These are phyloP conservation scores for Vinca major DNA, from an alignment of 305 asterid genomes.

Conservation along the genomic window DNA sequence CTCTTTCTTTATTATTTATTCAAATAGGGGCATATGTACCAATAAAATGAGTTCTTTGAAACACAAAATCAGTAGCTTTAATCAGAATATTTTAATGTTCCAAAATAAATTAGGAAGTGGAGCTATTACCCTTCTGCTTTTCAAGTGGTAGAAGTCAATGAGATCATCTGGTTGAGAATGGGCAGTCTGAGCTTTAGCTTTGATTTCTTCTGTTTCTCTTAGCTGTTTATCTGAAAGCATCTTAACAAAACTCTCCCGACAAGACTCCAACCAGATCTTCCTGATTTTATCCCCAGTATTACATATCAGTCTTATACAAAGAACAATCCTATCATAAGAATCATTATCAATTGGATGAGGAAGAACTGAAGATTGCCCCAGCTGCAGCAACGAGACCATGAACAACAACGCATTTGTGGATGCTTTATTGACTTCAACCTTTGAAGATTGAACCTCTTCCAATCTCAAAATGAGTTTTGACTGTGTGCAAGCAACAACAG, in stretches of 20 bases:
- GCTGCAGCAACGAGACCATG: conserved; percentile 76
- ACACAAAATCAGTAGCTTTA: background rate
- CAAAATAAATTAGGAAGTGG: conserved; percentile 1
- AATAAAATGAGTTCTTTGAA: background rate
- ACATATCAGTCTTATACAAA: conserved; percentile 65
- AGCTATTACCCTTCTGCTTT: conserved; percentile 68
- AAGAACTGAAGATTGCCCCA: conserved; percentile 76
- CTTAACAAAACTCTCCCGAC: conserved; percentile 82
- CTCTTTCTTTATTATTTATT: background rate
- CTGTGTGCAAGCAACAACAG: conserved; percentile 72
- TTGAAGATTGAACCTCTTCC: conserved; percentile 80
- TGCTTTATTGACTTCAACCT: conserved; percentile 68
- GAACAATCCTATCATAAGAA: conserved; percentile 72
- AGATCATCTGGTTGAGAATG: conserved; percentile 92
- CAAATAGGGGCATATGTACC: background rate
- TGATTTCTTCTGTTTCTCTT: conserved; percentile 82
- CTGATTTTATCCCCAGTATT: conserved; percentile 54
- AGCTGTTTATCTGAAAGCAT: conserved; percentile 86
- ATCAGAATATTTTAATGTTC: background rate
- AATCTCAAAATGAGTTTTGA: conserved; percentile 69
- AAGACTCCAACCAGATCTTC: conserved; percentile 74
- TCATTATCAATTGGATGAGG: conserved; percentile 90
- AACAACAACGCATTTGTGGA: conserved; percentile 46
- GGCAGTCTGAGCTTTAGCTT: conserved; percentile 69
- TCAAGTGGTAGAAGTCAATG: conserved; percentile 86